Evolutionary conservation across 2,329 filamentous ascomycete genomes (phyloP), one percentile per base, ranked within the genome.

Genomic region (Xylaria sp.): DNA sequence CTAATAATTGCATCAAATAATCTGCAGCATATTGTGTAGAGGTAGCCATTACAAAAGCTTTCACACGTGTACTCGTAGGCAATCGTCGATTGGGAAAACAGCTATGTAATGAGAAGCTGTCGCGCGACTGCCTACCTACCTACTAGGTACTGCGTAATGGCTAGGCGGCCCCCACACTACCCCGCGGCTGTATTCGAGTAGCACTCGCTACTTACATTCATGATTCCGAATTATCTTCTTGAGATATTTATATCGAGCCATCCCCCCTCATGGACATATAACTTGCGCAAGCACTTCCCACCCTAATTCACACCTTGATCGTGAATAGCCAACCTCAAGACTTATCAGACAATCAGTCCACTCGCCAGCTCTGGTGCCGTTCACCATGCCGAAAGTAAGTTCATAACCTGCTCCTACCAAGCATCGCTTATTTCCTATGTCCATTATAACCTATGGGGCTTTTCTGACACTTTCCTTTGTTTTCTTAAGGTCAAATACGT

Each of bases 401-500:
- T 45, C 34, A 29, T 13, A 43, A 42, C 2, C 38, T 39, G 7
- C 18, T 18, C 39, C 11, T 26, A 18, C 17, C 42, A n/a, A n/a
- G n/a, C n/a, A n/a, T n/a, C n/a, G n/a, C 17, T 11, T 34, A 11
- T 42, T 34, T 57, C 19, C n/a, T n/a, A n/a, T n/a, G n/a, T n/a
- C n/a, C n/a, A n/a, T n/a, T n/a, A n/a, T n/a, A n/a, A n/a, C n/a
- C n/a, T n/a, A n/a, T n/a, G n/a, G n/a, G n/a, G 18, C 26, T 0
- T 39, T 8, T 7, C 11, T 6, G 7, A 34, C 24, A 11, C 19
- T 24, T 49, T 41, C 38, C 26, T 22, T 8, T 21, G 17, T 34
- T 18, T 34, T 52, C 54, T 40, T 57, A 62, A 51, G 82, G 83
- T 83, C 70, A 85, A 81, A 52, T 78, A 83, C 63, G 72, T 86